Base-by-base conservation (phyloP, 768 basidiomycete species). In the Russula earlei region DNA sequence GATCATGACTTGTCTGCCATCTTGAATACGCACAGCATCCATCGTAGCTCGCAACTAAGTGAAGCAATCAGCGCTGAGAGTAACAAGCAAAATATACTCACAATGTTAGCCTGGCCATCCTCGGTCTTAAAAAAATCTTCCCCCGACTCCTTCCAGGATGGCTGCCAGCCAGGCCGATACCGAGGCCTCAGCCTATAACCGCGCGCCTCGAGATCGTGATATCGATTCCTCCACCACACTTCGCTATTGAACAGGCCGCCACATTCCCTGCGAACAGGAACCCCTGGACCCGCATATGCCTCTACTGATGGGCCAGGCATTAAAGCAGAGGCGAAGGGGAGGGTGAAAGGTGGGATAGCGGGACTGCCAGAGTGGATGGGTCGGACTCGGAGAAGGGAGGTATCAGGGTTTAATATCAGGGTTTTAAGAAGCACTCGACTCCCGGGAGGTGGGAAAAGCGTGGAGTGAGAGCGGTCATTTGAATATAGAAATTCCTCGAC, bases 1-100 rank as follows among this genome's bases (percentile, higher is more conserved):
- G 25, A 65, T 25, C 48, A 51, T 61, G 4, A 65, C 63, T 12
- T 41, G 45, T 40, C 42, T 52, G 7, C 54, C 45, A 37, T 65
- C 64, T 4, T 41, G 31, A 1, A 61, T 42, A 4, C 63, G 63
- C 2, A 31, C 56, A 0, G 59, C 64, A 19, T 64, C 63, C 31
- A 64, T 60, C 12, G 19, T 25, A 20, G 54, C 54, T 17, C 57
- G 53, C 14, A 24, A 45, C 57, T 59, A 25, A 34, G 2, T 10
- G 3, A 48, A 33, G 19, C 31, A 1, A 27, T 44, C 9, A 40
- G 20, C 15, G 29, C 2, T 17, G 3, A 36, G 4, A 6, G 20
- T 15, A n/a, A 4, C 14, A n/a, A 24, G 4, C 1, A 17, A 17
- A 22, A 15, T 15, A 36, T 22, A 53, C 56, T 0, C 15, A 57